These are phyloP conservation scores for Leccinum angustisporum DNA, from an alignment of 1,284 basidiomycete genomes.

Conservation along the genomic window DNA sequence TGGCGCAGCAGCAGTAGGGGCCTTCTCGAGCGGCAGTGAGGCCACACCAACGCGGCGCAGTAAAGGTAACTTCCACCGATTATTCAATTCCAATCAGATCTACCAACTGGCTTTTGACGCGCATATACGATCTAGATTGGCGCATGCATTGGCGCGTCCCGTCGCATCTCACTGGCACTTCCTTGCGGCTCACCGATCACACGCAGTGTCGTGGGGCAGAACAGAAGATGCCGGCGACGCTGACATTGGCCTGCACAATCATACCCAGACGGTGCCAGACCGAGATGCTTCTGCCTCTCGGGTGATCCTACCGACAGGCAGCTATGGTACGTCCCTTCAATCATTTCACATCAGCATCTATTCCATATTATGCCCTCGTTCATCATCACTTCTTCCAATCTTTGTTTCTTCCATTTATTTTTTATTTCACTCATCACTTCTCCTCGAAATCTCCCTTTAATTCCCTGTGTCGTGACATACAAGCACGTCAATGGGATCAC, in stretches of 20 bases:
- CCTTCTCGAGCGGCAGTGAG: no score
- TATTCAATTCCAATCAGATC: no score
- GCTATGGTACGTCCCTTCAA: slow-evolving; percentile 47
- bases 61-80: no score
- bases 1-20: no score
- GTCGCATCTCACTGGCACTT: no score
- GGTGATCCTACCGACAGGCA: slow-evolving; percentile 61
- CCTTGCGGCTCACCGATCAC: not conserved
- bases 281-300: slow-evolving; percentile 62
- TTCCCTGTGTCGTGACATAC: slow-evolving; percentile 4
- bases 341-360: not conserved
- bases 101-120: no score
- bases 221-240: slow-evolving; percentile 67
- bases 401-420: slow-evolving; percentile 1
- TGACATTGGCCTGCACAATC: slow-evolving; percentile 55
- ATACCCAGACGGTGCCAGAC: slow-evolving; percentile 63
- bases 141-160: no score
- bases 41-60: no score
- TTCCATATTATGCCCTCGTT: not conserved
- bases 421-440: not conserved
- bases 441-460: not conserved
- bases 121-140: no score
- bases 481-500: slow-evolving; percentile 50
- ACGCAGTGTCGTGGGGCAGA: slow-evolving; percentile 52
- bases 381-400: no score